A percentile compares a stretch with the other conserved stretches of the same genome.
Conservation (phyloP, 306 rosid genomes). For the Cyclanthera cordifolia region DNA sequence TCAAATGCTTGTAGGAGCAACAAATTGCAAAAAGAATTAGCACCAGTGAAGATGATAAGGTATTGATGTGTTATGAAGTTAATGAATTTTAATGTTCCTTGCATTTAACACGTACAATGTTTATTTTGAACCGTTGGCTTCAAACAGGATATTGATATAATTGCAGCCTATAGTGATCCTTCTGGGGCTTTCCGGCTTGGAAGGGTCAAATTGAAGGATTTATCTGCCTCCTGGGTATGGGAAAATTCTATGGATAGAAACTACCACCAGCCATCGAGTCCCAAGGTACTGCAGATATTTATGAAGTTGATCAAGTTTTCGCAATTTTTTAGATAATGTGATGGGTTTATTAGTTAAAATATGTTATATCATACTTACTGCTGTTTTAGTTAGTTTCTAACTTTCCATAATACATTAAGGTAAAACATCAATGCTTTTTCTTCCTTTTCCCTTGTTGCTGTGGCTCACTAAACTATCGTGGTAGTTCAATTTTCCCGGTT, state of each 20-base stretch:
- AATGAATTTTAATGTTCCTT: slow-evolving; percentile 10
- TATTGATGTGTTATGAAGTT: slow-evolving; percentile 17
- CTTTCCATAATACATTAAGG: neutral
- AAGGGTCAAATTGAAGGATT: slow-evolving; percentile 63
- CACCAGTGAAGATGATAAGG: slow-evolving; percentile 50
- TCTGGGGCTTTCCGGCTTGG: slow-evolving; percentile 55
- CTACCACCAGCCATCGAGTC: slow-evolving; percentile 33
- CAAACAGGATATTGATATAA: slow-evolving; percentile 68
- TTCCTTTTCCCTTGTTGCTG: neutral
- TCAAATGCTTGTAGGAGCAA: slow-evolving; percentile 34
- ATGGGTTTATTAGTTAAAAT: neutral
- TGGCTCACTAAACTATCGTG: slow-evolving; percentile 10
- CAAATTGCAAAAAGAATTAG: slow-evolving; percentile 27
- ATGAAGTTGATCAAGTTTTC: neutral
- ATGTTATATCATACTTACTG: neutral
- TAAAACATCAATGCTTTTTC: neutral
- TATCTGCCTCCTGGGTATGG: slow-evolving; percentile 88
- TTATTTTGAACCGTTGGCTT: slow-evolving; percentile 21
- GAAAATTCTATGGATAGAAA: slow-evolving; percentile 50
- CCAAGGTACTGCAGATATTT: slow-evolving; percentile 39
- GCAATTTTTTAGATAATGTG: neutral
- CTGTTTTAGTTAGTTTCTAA: neutral
- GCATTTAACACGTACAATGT: slow-evolving; percentile 13
- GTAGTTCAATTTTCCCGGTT: slow-evolving; percentile 7
- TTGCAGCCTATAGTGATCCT: slow-evolving; percentile 59